Evolutionary conservation across 768 basidiomycete species (phyloP).

Genomic region (Chiua virens): DNA sequence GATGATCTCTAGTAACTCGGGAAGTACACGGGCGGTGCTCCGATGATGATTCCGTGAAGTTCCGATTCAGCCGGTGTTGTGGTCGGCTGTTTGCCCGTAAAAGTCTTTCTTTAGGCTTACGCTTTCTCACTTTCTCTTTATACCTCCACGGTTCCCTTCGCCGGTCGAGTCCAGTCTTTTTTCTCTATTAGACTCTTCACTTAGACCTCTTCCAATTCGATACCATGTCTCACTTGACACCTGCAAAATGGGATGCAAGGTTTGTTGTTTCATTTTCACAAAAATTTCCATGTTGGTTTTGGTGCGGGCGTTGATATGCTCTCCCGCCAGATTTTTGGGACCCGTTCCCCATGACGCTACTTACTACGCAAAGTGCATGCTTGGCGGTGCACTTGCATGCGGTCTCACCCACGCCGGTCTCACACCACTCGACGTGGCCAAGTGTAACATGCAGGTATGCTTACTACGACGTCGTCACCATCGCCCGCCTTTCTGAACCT

Average conservation of each 20-base stretch:
- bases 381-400: slow-evolving; percentile 85
- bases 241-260: slow-evolving; percentile 78
- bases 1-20: no score
- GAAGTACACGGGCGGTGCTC: neutral
- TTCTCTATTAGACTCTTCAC: slow-evolving; percentile 16
- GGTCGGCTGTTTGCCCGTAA: no score
- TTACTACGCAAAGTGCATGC: slow-evolving; percentile 85
- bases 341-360: slow-evolving; percentile 72
- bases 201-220: slow-evolving; percentile 33
- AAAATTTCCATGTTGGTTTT: neutral
- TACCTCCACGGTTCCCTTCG: slow-evolving; percentile 12
- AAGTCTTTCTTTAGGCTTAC: neutral
- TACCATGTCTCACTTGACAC: slow-evolving; percentile 51
- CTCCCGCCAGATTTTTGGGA: slow-evolving; percentile 52
- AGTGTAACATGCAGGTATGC: slow-evolving; percentile 88
- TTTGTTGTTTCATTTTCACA: slow-evolving; percentile 23
- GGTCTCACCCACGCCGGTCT: slow-evolving; percentile 87
- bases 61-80: slow-evolving; percentile 10
- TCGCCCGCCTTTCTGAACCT: neutral
- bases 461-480: no score
- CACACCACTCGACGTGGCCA: slow-evolving; percentile 85
- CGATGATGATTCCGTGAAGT: slow-evolving; percentile 2
- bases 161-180: slow-evolving; percentile 15
- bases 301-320: neutral
- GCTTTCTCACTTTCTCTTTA: slow-evolving; percentile 16